Base-by-base conservation (phyloP, 2,329 filamentous ascomycete species). In the Pezicula carpinea region DNA sequence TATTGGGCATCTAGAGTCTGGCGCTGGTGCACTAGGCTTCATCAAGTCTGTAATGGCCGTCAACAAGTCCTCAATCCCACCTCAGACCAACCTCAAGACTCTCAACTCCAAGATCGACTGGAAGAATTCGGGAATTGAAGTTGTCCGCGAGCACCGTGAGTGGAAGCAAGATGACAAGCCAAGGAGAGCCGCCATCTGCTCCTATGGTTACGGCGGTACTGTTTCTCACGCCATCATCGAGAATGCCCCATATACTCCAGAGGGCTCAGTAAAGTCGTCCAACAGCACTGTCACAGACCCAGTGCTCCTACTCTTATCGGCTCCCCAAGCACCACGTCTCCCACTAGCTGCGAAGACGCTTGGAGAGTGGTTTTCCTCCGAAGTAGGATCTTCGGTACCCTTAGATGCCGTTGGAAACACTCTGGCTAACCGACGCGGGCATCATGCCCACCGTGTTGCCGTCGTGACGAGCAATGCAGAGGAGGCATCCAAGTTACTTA, bases 201-300 rank as follows among this genome's bases (percentile, higher is more conserved):
- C 61, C 3, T 66, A 65, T 41, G 64, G 64, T 5, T 66, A 65
- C 33, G 60, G 64, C 5, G 64, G 64, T 2, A 65, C 63, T 3
- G 63, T 66, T 5, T 64, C 64, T 1, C 64, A 66, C 40, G 61
- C 59, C 6, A 44, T 66, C 14, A 57, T 67, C 29, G 63, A 66
- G 48, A 29, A 29, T 29, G 46, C 57, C 18, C 44, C 50, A 33
- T 40, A 34, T 5, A 3, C 19, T 36, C 31, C 23, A 21, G 18
- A 18, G 21, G 18, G 3, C 34, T 15, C 26, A 31, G 29, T 15
- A 11, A 11, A 29, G 33, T 36, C 6, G 44, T 26, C 14, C 11
- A 33, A 21, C 21, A 21, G 26, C 6, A 29, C 26, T 29, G 13
- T 29, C 26, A 29, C 26, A 6, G 26, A 29, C 13, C 26, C 26